Percentiles rank a stretch among this genome's conserved stretches.
Evolutionary conservation across 2,329 filamentous ascomycete species (phyloP).

Genomic region (Fusarium nodosum): DNA sequence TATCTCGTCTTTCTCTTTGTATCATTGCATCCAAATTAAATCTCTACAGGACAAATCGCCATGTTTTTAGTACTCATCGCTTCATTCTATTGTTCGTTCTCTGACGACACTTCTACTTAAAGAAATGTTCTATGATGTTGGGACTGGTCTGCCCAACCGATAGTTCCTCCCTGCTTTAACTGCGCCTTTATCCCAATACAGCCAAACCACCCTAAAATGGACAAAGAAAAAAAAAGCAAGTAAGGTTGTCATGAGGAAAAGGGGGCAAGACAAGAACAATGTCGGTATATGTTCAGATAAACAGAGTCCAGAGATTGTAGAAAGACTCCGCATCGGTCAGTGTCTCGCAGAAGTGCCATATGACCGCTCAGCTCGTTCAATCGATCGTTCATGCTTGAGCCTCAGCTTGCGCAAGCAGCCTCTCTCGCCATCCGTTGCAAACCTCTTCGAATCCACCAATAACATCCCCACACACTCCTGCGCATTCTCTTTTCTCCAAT

Average conservation of each 20-base stretch:
- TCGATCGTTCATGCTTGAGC: slow-evolving; percentile 55
- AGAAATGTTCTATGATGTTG: slow-evolving; percentile 44
- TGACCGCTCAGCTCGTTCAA: slow-evolving; percentile 5
- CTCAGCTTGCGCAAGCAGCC: slow-evolving; percentile 76
- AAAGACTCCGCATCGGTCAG: slow-evolving; percentile 18
- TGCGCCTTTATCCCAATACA: slow-evolving; percentile 38
- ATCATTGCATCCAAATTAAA: background rate
- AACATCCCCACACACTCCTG: slow-evolving; percentile 86
- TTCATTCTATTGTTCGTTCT: slow-evolving; percentile 43
- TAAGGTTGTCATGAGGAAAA: slow-evolving; percentile 10
- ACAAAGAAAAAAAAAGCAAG: slow-evolving; percentile 31
- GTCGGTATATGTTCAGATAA: slow-evolving; percentile 21
- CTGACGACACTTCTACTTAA: slow-evolving; percentile 41
- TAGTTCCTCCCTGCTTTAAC: slow-evolving; percentile 37
- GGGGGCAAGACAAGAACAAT: slow-evolving; percentile 20
- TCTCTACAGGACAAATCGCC: background rate
- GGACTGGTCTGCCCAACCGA: slow-evolving; percentile 16
- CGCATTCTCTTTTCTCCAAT: slow-evolving; percentile 82
- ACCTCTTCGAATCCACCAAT: slow-evolving; percentile 93
- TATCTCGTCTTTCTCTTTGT: too few species aligned
- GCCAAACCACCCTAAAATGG: slow-evolving; percentile 29
- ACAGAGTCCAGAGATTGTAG: slow-evolving; percentile 16
- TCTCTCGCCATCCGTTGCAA: slow-evolving; percentile 85
- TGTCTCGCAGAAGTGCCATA: slow-evolving; percentile 33
- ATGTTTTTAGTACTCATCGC: slow-evolving; percentile 34